A percentile compares a stretch with the other conserved stretches of the same genome.
Evolutionary conservation across 1,139 yeast genomes (phyloP).

Genomic region (Diutina pseudorugosa): DNA sequence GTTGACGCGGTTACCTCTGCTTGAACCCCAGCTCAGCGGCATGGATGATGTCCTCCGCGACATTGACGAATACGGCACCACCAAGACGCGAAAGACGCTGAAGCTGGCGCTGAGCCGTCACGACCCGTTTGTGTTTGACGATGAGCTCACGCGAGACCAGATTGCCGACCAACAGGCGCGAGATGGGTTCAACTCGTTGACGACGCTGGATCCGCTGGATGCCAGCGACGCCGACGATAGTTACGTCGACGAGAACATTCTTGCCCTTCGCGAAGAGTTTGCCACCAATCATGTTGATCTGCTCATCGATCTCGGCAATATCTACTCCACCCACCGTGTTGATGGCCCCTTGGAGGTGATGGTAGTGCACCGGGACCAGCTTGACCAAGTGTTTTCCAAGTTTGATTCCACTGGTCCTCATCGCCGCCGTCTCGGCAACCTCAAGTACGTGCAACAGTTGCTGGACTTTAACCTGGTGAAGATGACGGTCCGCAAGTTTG

Average conservation of each 20-base stretch:
- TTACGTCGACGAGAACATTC: slow-evolving; percentile 25
- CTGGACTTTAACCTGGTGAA: slow-evolving; percentile 24
- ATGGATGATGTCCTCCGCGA: slow-evolving; percentile 8
- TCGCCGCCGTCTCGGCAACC: slow-evolving; percentile 1
- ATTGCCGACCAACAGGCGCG: slow-evolving; percentile 28
- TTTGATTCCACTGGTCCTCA: slow-evolving; percentile 2
- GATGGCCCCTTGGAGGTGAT: neutral
- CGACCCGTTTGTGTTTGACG: slow-evolving; percentile 21
- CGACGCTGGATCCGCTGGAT: neutral
- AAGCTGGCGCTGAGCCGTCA: slow-evolving; percentile 1
- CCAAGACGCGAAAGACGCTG: slow-evolving; percentile 4
- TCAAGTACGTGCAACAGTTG: slow-evolving; percentile 26
- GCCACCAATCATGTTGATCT: slow-evolving; percentile 14
- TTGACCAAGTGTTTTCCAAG: neutral
- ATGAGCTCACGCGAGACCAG: slow-evolving; percentile 31
- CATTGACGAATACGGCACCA: slow-evolving; percentile 8
- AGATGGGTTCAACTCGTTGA: slow-evolving; percentile 15
- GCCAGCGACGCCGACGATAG: slow-evolving; percentile 12
- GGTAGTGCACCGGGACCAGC: neutral
- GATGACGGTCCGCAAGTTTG: slow-evolving; percentile 21
- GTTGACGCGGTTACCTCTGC: slow-evolving; percentile 6
- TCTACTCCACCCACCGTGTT: neutral
- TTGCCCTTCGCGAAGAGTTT: slow-evolving; percentile 20
- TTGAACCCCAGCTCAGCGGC: slow-evolving; percentile 7
- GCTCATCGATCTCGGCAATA: neutral